Evolutionary conservation across 2,329 filamentous ascomycete genomes (phyloP).

Genomic region (Ascochyta rabiei): DNA sequence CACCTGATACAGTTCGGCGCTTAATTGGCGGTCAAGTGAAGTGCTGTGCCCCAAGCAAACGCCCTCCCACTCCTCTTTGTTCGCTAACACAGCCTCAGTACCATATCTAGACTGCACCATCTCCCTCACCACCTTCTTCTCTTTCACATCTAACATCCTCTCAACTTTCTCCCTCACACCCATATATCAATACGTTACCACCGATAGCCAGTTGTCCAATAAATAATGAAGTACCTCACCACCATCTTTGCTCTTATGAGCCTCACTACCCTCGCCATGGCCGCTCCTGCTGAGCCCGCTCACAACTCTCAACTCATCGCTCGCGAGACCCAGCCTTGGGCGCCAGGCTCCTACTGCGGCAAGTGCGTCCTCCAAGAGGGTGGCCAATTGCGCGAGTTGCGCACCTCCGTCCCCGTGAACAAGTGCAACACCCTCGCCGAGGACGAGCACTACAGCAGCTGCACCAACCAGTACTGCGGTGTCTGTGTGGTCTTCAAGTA

Average conservation of each 20-base stretch:
- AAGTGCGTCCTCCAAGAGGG: background rate
- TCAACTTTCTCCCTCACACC: too few relatives aligned
- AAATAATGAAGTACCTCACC: background rate
- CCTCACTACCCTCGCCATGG: background rate
- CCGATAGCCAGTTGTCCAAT: too few relatives aligned
- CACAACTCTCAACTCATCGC: background rate
- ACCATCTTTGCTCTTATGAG: background rate
- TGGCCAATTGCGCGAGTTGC: background rate
- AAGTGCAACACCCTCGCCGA: constrained; percentile 1
- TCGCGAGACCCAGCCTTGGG: background rate
- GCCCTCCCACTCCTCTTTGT: too few relatives aligned
- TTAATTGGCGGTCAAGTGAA: background rate
- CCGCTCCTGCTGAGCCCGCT: background rate
- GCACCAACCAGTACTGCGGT: constrained; percentile 10
- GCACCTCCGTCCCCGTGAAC: constrained; percentile 1
- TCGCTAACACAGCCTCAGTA: too few relatives aligned
- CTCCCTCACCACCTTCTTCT: too few relatives aligned
- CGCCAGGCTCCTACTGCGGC: background rate
- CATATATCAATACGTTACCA: too few relatives aligned
- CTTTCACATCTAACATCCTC: too few relatives aligned
- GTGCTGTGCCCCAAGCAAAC: background rate
- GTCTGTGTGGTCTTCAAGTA: constrained; percentile 10
- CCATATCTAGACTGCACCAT: too few relatives aligned
- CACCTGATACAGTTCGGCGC: background rate
- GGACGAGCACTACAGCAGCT: background rate